Evolutionary conservation across 2,329 filamentous ascomycete species (phyloP).

Genomic region (Ophiostoma novo-ulmi): DNA sequence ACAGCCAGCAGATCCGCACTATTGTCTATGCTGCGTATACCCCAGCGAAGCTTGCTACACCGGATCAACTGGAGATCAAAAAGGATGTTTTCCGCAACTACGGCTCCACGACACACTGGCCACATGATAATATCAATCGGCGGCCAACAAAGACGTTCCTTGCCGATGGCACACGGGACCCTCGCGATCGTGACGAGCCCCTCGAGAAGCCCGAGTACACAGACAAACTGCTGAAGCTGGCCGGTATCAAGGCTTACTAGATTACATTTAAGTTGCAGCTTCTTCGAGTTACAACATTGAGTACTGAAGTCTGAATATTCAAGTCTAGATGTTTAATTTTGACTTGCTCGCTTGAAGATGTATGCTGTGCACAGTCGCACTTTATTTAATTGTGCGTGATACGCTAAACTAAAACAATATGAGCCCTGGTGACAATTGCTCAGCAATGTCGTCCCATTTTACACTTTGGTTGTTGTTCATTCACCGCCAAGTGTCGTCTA

Average conservation of each 20-base stretch:
- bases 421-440: neutral
- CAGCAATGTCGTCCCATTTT: neutral
- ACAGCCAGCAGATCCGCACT: slow-evolving; percentile 32
- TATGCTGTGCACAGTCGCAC: neutral
- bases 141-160: neutral
- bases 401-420: neutral
- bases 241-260: slow-evolving; percentile 30
- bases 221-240: slow-evolving; percentile 34
- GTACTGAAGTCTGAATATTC: too few species aligned
- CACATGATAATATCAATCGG: slow-evolving; percentile 22
- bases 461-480: neutral
- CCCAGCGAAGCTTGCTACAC: slow-evolving; percentile 33
- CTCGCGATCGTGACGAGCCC: slow-evolving; percentile 30
- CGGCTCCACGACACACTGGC: slow-evolving; percentile 33
- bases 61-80: slow-evolving; percentile 28
- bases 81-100: slow-evolving; percentile 31
- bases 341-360: neutral
- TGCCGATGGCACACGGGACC: slow-evolving; percentile 19
- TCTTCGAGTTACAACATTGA: too few species aligned
- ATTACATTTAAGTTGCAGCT: too few species aligned
- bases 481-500: neutral
- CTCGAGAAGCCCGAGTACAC: slow-evolving; percentile 36
- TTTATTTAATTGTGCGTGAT: too few species aligned
- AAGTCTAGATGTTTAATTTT: neutral
- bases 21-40: slow-evolving; percentile 36